Evolutionary conservation across 352 stramenopile genomes (phyloP).

Genomic region (Globisporangium ultimum): DNA sequence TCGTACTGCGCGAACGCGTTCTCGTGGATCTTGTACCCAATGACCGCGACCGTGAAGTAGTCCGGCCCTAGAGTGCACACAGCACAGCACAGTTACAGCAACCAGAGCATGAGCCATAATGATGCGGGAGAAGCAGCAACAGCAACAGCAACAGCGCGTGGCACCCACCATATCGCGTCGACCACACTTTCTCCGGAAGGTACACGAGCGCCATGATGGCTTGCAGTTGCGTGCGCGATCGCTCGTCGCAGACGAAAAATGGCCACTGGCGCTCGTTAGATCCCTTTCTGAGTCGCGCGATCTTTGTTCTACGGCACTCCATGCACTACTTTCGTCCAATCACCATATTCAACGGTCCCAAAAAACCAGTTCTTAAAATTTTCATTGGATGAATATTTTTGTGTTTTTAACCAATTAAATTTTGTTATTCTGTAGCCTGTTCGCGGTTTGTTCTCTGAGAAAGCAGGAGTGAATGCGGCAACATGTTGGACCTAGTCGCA

Average conservation of each 20-base stretch:
- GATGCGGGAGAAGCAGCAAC: neutral
- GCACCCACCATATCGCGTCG: conserved; percentile 60
- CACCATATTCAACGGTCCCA: neutral
- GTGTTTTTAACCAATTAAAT: neutral
- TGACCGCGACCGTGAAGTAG: conserved; percentile 72
- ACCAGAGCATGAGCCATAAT: neutral
- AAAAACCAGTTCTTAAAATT: neutral
- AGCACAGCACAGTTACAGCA: neutral
- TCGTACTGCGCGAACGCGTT: conserved; percentile 59
- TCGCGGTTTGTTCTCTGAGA: conserved; percentile 14
- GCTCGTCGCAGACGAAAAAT: neutral
- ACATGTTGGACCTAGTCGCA: conserved; percentile 4
- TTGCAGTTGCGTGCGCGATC: conserved; percentile 1
- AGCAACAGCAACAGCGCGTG: neutral
- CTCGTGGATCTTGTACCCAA: conserved; percentile 46
- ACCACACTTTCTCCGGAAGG: conserved; percentile 65
- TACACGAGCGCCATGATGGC: conserved; percentile 69
- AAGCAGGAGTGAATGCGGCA: neutral
- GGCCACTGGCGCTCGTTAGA: neutral
- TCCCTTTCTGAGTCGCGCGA: conserved; percentile 2
- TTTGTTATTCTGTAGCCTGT: neutral
- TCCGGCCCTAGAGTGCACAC: conserved; percentile 37
- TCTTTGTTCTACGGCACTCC: conserved; percentile 1
- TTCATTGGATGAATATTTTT: neutral
- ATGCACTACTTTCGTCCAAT: neutral